Evolutionary conservation across 352 stramenopile species (phyloP).

Genomic region (Peronospora destructor): DNA sequence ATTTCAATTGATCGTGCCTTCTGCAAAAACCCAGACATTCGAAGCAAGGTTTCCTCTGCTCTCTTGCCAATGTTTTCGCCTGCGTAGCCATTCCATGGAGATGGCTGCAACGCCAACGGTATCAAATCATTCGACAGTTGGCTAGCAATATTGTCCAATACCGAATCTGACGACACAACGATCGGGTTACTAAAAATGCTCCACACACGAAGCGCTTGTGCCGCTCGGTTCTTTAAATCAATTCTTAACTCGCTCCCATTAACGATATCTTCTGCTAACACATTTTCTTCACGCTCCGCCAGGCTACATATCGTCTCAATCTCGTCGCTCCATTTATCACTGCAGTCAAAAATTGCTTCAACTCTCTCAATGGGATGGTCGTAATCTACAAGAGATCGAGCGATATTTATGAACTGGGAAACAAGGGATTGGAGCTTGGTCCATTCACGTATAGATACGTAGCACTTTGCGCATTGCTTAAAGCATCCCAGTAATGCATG

Average conservation of each 20-base stretch:
- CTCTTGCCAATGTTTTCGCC: slow-evolving; percentile 37
- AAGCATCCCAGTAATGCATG: slow-evolving; percentile 36
- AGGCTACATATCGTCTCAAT: slow-evolving; percentile 25
- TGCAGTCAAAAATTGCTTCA: slow-evolving; percentile 30
- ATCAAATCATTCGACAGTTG: slow-evolving; percentile 20
- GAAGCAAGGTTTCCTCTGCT: slow-evolving; percentile 28
- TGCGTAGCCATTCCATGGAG: slow-evolving; percentile 24
- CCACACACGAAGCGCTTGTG: slow-evolving; percentile 27
- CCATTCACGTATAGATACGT: slow-evolving; percentile 40
- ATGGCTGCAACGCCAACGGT: slow-evolving; percentile 29
- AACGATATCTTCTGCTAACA: background rate
- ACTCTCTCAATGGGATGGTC: slow-evolving; percentile 19
- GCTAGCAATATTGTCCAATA: slow-evolving; percentile 2
- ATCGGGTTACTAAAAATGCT: slow-evolving; percentile 12
- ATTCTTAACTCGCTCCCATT: slow-evolving; percentile 1
- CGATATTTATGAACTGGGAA: slow-evolving; percentile 23
- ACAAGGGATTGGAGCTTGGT: slow-evolving; percentile 29
- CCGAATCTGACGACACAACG: background rate
- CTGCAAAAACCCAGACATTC: slow-evolving; percentile 5
- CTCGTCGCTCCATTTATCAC: slow-evolving; percentile 34
- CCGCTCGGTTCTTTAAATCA: slow-evolving; percentile 3
- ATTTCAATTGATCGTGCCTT: background rate
- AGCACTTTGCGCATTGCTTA: slow-evolving; percentile 46
- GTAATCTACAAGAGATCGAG: slow-evolving; percentile 19
- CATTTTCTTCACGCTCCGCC: slow-evolving; percentile 8